Percentiles rank a stretch among this genome's conserved stretches.
Conservation (phyloP, 148 eudicot species). For the Euryodendron excelsum region DNA sequence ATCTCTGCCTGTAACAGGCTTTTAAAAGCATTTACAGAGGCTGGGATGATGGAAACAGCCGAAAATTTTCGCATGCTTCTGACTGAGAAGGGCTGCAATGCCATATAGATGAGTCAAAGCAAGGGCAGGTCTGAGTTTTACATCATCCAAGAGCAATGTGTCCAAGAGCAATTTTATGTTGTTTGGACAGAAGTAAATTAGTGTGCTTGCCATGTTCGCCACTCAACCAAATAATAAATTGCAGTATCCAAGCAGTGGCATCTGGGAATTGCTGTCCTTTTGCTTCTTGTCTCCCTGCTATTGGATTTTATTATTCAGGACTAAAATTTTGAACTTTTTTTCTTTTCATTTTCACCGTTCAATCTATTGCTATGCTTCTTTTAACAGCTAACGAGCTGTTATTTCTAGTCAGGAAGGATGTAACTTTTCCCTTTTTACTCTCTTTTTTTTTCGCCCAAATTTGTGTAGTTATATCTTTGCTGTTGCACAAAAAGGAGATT, state of each 20-base stretch:
- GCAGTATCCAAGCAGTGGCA: background rate
- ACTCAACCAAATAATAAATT: background rate
- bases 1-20: conserved; percentile 48
- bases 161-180: background rate
- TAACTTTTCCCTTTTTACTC: background rate
- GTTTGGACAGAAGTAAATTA: background rate
- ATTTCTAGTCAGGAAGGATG: background rate
- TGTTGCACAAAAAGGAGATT: conserved; percentile 1
- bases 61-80: conserved; percentile 45
- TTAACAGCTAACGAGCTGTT: background rate
- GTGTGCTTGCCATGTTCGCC: background rate
- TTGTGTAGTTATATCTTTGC: background rate
- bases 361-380: background rate
- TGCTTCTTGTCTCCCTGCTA: background rate
- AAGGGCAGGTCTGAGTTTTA: background rate
- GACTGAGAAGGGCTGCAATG: conserved; percentile 31
- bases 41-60: conserved; percentile 59
- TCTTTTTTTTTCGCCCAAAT: background rate
- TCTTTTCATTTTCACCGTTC: background rate
- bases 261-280: background rate
- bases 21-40: conserved; percentile 55
- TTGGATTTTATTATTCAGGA: background rate
- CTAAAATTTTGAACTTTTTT: background rate
- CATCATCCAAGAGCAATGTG: background rate
- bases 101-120: conserved; percentile 9